Evolutionary conservation across 83 land plant genomes (phyloP), one percentile per base, ranked within the genome.

Genomic region (Isoetes engelmannii): DNA sequence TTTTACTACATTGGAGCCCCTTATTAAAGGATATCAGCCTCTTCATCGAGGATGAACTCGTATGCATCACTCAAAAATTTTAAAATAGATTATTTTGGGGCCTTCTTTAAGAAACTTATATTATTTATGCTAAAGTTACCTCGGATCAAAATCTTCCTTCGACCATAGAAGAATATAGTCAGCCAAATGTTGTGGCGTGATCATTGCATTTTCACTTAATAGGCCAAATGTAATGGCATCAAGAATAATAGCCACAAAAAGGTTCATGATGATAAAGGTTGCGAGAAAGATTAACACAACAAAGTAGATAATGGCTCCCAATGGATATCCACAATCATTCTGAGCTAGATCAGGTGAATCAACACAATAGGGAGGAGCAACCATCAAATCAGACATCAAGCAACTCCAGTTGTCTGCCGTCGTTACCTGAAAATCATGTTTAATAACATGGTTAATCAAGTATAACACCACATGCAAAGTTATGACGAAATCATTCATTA

Each of bases 321-420:
- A 5, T 6, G 60, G 13, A 57, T 48, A 42, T 10, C 81, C 81
- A 74, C 81, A 79, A 41, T 76, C 71, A 60, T 60, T 64, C 4
- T 51, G 69, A 44, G 50, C 46, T 21, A 69, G 45, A 9, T 57
- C 45, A 0, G 15, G 18, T 6, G 58, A 47, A 20, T 55, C 45
- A 10, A 70, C 65, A 56, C 81, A 79, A 57, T 45, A 69, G 1
- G 81, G 81, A 6, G 44, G 66, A 47, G 37, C 15, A 7, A n/a
- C 20, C 73, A 61, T 74, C 4, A 56, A 17, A 43, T 79, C 81
- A n/a, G 49, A 42, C 77, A 79, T 62, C 0, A 79, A 57, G 63
- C 78, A 74, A 4, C 78, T 74, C 81, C 81, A 79, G 63, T 79
- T 79, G 45, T 79, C 81, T 47, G 63, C 72, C 42, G 81, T 79